Evolutionary conservation across 2,329 filamentous ascomycete species (phyloP), one percentile per base, ranked within the genome.

Genomic region (Fusarium globosum): DNA sequence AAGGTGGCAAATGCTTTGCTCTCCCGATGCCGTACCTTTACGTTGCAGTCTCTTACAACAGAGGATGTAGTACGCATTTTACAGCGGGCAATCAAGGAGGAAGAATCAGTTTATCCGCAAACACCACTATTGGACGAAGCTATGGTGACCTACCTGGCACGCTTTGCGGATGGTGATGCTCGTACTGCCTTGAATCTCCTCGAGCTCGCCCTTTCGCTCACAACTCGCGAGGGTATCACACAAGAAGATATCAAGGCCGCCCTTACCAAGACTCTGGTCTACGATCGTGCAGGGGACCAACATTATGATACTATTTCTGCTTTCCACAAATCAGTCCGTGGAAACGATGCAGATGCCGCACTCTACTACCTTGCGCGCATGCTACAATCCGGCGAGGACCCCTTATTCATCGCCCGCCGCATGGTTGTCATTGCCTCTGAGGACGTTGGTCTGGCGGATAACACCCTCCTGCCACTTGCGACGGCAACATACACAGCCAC

Each of bases 251-350:
- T 99, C 80, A 97, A 97, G 80, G 86, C 90, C 3, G 89, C 93
- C 6, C 87, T 99, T 15, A 98, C 96, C 6, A 95, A 95, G 80
- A 98, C 96, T 0, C 86, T 98, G 4, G 95, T 98, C 20, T 98
- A 98, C 83, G 96, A 99, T 82, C 91, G 96, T 61, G 94, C 93
- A 1, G 96, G 96, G 59, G 96, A 99, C 82, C 94, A 97, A 81
- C 96, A 98, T 83, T 99, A 98, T 85, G 96, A 99, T 80, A 96
- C 94, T 60, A 98, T 99, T 78, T 97, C 94, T 2, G 96, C 96
- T 36, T 96, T 98, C 77, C 96, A 98, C 87, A 99, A 99, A 79
- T 95, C 95, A 6, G 92, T 98, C 15, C 93, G 96, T 51, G 96
- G 96, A 45, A 93, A 91, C 62, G 92, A 98, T 78, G 83, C 96